Conservation (phyloP, 768 basidiomycete genomes). For the Kwoniella botswanensis region DNA sequence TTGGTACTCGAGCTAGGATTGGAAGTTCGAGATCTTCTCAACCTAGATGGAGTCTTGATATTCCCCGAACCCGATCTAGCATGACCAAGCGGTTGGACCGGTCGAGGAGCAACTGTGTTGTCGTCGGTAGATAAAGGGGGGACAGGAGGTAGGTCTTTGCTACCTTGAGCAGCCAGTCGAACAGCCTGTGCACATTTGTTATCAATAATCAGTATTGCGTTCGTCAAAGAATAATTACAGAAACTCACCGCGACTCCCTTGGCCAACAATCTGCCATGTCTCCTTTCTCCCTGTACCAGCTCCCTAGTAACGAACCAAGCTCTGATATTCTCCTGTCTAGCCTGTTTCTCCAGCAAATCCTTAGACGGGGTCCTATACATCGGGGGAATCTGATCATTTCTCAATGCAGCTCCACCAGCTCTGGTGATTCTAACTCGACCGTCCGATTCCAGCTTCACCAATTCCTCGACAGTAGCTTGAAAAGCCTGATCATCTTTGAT, state of each 20-base stretch:
- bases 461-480: slow-evolving; percentile 36
- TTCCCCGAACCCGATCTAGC: slow-evolving; percentile 10
- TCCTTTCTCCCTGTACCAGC: slow-evolving; percentile 45
- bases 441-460: slow-evolving; percentile 21
- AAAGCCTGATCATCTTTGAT: slow-evolving; percentile 46
- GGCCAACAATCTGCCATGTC: slow-evolving; percentile 42
- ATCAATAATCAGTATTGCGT: background rate
- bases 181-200: slow-evolving; percentile 1
- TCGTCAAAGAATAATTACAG: background rate
- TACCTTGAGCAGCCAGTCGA: background rate
- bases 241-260: slow-evolving; percentile 25
- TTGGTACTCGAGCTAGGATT: background rate
- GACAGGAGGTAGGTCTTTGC: slow-evolving; percentile 1
- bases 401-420: slow-evolving; percentile 10
- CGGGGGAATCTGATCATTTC: slow-evolving; percentile 3
- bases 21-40: slow-evolving; percentile 14
- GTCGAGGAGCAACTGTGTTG: background rate
- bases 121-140: slow-evolving; percentile 2
- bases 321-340: slow-evolving; percentile 20
- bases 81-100: background rate
- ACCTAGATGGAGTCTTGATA: slow-evolving; percentile 14
- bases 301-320: slow-evolving; percentile 52
- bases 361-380: slow-evolving; percentile 8
- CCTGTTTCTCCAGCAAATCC: slow-evolving; percentile 16
- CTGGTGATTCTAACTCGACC: slow-evolving; percentile 10